Percentiles rank a stretch among this genome's conserved stretches.
Conservation (phyloP, 148 eudicot species). For the Rheum nobile region DNA sequence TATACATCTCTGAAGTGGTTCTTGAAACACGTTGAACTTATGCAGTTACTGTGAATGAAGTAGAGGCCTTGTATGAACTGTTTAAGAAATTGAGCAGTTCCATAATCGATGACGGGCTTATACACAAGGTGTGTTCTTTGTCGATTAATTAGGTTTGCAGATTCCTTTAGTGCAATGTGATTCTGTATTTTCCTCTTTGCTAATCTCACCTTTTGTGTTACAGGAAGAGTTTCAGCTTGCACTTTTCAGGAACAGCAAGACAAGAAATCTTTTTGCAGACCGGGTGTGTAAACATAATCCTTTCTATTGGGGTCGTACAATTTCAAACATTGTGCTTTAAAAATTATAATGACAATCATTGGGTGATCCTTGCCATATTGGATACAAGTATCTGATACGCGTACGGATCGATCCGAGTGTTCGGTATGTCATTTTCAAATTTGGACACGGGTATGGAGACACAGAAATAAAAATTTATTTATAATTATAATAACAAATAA, state of each 20-base stretch:
- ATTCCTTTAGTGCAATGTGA: not conserved
- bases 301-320: not conserved
- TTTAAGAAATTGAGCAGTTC: constrained; percentile 82
- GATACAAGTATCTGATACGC: no score
- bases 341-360: no score
- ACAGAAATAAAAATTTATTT: no score
- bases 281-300: constrained; percentile 36
- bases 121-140: constrained; percentile 57
- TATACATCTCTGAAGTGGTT: no score
- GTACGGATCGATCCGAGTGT: no score
- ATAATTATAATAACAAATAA: no score
- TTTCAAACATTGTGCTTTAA: no score
- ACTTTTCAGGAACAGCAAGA: constrained; percentile 73
- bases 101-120: constrained; percentile 70
- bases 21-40: not conserved
- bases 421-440: no score
- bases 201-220: not conserved
- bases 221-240: constrained; percentile 93
- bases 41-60: constrained; percentile 88
- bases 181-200: not conserved
- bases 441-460: no score
- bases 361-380: no score
- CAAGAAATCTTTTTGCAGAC: constrained; percentile 70
- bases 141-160: not conserved
- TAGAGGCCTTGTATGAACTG: constrained; percentile 71